Base-by-base conservation (phyloP, 495 filamentous ascomycete genomes). In the Penicillium psychrofluorescens region DNA sequence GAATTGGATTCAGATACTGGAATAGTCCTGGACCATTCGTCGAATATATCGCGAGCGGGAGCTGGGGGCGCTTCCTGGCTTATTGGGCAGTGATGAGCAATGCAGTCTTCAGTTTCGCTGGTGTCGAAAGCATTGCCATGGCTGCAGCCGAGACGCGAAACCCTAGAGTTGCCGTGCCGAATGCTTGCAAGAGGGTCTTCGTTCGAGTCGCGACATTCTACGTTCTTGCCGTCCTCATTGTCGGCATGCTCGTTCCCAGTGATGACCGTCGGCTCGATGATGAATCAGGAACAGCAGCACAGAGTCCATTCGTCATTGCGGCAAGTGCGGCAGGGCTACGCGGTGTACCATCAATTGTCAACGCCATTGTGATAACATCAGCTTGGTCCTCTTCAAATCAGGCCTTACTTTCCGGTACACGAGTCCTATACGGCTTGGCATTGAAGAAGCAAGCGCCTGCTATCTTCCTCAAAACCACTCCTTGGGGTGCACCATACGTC, bases 1-100 rank as follows among this genome's bases (percentile, higher is more conserved):
- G 65, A 7, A 35, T 61, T 7, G 69, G 69, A 8, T 74, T 74
- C 42, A 62, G 61, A 28, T 78, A 73, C 48, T 79, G 76, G 76
- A 71, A 69, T 38, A 46, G 69, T 11, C 72, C 75, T 0, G 75
- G 76, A 0, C 68, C 71, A 0, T 74, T 78, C 40, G 67, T 74
- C 14, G 64, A 75, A 40, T 69, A 72, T 41, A 64, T 74, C 11
- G 55, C 59, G 1, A 53, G 52, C 4, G 69, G 67, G 0, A 53
- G 54, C 1, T 61, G 49, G 61, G 69, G 67, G 1, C 54, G 55
- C 2, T 81, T 82, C 38, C 62, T 81, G 6, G 78, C 77, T 0
- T 83, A 77, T 53, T 80, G 77, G 76, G 66, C 67, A 14, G 76
- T 78, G 29, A 72, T 81, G 63, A 78, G 64, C 7, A 77, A 72